phyloP scores from a whole-genome alignment of 345 rosid genomes.

The Populus alba region DNA sequence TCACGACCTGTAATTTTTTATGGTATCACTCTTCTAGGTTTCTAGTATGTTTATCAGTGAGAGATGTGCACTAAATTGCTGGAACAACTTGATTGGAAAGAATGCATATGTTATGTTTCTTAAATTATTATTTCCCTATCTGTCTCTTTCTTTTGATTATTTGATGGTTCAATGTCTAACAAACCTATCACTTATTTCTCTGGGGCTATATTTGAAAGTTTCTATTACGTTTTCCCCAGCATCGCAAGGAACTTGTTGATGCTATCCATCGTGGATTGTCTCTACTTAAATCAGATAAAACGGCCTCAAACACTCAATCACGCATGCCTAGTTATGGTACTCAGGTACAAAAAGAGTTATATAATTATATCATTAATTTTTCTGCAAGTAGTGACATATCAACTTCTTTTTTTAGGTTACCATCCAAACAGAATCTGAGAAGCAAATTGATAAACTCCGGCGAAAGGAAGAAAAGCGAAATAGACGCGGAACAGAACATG shows the following conservation, averaged over 20 bases:
- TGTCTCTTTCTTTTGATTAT: not conserved
- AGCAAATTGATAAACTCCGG: conserved; percentile 90
- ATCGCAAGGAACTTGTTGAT: conserved; percentile 84
- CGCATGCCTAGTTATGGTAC: conserved; percentile 97
- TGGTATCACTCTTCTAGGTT: not conserved
- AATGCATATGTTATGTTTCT: not conserved
- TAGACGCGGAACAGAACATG: conserved; percentile 70
- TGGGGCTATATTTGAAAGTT: not conserved
- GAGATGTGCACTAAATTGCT: not conserved
- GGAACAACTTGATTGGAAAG: not conserved
- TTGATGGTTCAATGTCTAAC: not conserved
- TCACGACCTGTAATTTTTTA: not conserved
- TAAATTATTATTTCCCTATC: not conserved
- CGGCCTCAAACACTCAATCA: conserved; percentile 56
- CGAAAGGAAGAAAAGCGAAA: conserved; percentile 92
- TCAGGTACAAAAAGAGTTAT: conserved; percentile 49
- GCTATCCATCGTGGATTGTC: conserved; percentile 75
- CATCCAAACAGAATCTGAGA: conserved; percentile 84
- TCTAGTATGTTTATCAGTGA: not conserved
- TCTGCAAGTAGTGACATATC: not conserved
- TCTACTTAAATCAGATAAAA: conserved; percentile 71
- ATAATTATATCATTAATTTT: not conserved
- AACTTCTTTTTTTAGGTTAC: conserved; percentile 59
- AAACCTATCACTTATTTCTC: not conserved
- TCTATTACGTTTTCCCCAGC: conserved; percentile 46